Percentiles rank a stretch among this genome's conserved stretches.
Evolutionary conservation across 768 basidiomycete species (phyloP).

Genomic region (Termitomyces titanicus): DNA sequence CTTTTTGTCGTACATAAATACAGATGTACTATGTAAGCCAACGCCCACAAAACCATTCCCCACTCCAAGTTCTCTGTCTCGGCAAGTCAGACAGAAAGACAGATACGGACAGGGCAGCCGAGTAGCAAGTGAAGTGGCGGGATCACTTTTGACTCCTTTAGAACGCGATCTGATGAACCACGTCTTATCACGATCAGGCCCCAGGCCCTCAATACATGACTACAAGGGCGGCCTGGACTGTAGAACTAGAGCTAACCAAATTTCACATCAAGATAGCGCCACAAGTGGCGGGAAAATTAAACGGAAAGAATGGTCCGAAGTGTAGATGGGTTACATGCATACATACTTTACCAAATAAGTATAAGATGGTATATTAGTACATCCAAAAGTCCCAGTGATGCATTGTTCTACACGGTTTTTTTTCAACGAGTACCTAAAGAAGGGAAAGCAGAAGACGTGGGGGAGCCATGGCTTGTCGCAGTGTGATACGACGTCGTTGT

Average conservation of each 20-base stretch:
- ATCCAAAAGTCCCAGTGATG: slow-evolving; percentile 4
- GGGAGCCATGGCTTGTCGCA: slow-evolving; percentile 16
- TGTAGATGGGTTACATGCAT: background rate
- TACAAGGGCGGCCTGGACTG: background rate
- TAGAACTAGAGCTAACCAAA: too few species aligned
- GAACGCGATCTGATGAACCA: background rate
- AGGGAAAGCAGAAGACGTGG: background rate
- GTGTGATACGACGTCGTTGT: slow-evolving; percentile 20
- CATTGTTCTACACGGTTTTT: background rate
- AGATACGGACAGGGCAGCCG: too few species aligned
- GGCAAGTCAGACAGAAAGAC: background rate
- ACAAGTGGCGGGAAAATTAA: background rate
- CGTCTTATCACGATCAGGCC: background rate
- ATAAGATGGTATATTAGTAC: slow-evolving; percentile 7
- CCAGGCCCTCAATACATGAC: background rate
- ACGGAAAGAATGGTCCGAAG: background rate
- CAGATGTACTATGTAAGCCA: too few species aligned
- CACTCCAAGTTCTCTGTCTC: background rate
- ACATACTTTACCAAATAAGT: slow-evolving; percentile 5
- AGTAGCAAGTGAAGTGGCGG: slow-evolving; percentile 3
- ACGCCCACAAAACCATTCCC: background rate
- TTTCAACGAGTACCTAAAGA: background rate
- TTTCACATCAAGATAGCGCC: background rate
- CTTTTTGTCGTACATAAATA: too few species aligned
- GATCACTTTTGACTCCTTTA: background rate